Evolutionary conservation across 345 rosid genomes (phyloP).

Genomic region (Sapria himalayana): DNA sequence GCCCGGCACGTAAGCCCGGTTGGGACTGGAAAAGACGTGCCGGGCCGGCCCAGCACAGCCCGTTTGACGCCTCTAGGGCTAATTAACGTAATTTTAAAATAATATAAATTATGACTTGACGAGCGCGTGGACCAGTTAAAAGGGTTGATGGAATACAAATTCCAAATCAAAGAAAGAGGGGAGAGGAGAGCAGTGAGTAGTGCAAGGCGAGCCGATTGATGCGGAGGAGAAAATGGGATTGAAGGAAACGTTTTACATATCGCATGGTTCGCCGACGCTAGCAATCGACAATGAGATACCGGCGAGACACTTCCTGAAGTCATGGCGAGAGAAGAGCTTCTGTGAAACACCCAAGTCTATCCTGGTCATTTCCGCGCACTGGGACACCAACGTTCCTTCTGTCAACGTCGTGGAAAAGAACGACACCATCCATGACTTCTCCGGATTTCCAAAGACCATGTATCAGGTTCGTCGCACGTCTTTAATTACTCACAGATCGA

Average conservation of each 20-base stretch:
- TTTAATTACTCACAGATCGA: too few species aligned
- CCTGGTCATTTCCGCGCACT: constrained; percentile 62
- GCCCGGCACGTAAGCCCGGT: too few species aligned
- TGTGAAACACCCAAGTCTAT: constrained; percentile 40
- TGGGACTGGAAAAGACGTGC: too few species aligned
- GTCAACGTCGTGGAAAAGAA: constrained; percentile 36
- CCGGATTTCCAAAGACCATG: constrained; percentile 53
- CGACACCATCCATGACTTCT: constrained; percentile 68
- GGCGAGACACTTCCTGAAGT: constrained; percentile 49
- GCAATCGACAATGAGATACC: constrained; percentile 44
- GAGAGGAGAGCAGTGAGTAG: too few species aligned
- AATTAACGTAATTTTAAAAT: too few species aligned
- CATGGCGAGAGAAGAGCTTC: constrained; percentile 30
- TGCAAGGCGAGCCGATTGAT: too few species aligned
- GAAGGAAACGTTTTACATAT: constrained; percentile 41
- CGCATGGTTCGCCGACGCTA: constrained; percentile 72
- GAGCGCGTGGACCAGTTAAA: too few species aligned
- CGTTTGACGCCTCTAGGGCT: too few species aligned
- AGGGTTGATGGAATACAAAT: too few species aligned
- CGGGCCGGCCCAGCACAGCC: too few species aligned
- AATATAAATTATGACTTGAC: too few species aligned
- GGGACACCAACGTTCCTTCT: constrained; percentile 56
- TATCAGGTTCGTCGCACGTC: constrained; percentile 25
- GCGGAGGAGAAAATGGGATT: neutral
- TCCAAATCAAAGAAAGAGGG: too few species aligned